Evolutionary conservation across 2,329 filamentous ascomycete species (phyloP), one percentile per base, ranked within the genome.

Genomic region (Pseudofabraea citricarpa): DNA sequence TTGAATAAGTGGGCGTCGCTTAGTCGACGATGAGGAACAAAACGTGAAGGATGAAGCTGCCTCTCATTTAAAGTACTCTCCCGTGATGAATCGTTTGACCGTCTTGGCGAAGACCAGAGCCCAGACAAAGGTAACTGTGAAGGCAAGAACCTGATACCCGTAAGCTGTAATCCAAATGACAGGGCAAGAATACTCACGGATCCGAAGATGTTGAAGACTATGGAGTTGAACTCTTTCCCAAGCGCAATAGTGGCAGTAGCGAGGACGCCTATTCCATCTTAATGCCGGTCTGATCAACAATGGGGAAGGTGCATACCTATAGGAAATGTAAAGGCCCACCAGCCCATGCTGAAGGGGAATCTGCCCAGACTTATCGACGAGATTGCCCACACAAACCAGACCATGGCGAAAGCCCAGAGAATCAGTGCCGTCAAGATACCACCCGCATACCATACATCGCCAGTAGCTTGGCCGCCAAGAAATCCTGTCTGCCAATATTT

Each of bases 311-410:
- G 58, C 19, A 71, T 67, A n/a, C 69, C 70, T 5, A 72, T 58
- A 0, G 68, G 68, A 48, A 72, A 72, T 1, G 69, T 72, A 41
- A 71, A 70, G 1, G 66, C 68, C 70, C 69, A 72, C 65, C 68
- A 72, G 31, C 68, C 68, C 61, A 71, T 67, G 47, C 69, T 71
- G 56, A 71, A 71, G 9, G 68, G 67, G 16, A 70, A 62, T 43
- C 56, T 59, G 40, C 63, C 61, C 64, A 68, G 8, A 46, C 48
- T 10, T 16, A 65, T 58, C 18, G 53, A 55, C 12, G 70, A 60
- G 39, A 70, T 56, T 4, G 69, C 69, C 41, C 70, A 71, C 7
- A 57, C 63, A 5, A 72, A 51, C 66, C 69, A 71, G 3, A 70
- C 54, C 5, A 72, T 56, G 3, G 63, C 70, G 39, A 72, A 71